These are phyloP conservation scores for Pogostemon cablin DNA, from an alignment of 257 asterid species.

Conservation along the genomic window DNA sequence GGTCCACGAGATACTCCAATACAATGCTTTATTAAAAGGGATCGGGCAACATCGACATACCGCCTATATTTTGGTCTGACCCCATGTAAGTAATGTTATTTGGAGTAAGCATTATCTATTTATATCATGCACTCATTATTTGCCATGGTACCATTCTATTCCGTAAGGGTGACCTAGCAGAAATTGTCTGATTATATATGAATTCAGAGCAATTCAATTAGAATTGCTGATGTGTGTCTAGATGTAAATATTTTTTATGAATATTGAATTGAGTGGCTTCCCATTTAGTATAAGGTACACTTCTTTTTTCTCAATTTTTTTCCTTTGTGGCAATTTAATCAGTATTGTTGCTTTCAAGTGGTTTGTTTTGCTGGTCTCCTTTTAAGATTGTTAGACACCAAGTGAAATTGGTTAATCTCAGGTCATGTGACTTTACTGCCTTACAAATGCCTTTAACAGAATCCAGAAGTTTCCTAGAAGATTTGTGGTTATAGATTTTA, in stretches of 20 bases:
- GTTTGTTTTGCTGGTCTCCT: background rate
- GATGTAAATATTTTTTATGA: too few species aligned
- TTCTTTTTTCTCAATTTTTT: background rate
- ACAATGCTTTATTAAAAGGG: conserved; percentile 91
- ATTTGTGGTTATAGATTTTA: background rate
- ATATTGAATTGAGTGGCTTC: too few species aligned
- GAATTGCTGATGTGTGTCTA: background rate
- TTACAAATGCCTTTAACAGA: conserved; percentile 1
- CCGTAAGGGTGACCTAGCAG: background rate
- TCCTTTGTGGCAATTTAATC: background rate
- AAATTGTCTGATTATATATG: background rate
- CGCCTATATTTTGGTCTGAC: conserved; percentile 76
- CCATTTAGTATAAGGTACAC: too few species aligned
- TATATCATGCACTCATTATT: background rate
- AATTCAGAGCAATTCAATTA: background rate
- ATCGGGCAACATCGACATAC: conserved; percentile 70
- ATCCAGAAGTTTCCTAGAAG: background rate
- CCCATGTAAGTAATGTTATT: conserved; percentile 66
- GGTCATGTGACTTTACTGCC: background rate
- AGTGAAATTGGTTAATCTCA: background rate
- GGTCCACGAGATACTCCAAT: conserved; percentile 93
- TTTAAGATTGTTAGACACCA: background rate
- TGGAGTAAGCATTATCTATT: background rate
- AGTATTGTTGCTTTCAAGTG: background rate
- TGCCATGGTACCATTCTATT: background rate